phyloP scores from a whole-genome alignment of 306 rosid genomes.

The cucumber (Cucumis sativus) region Cucumber_9930_V3 NC_026658.2:14695501-14696000 shows the following conservation, averaged over 20 bases:
- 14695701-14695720: background rate
- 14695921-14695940: background rate
- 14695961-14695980: slow-evolving; percentile 37
- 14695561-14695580: slow-evolving; percentile 81
- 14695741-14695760: slow-evolving; percentile 67
- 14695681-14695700: background rate
- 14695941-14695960: background rate
- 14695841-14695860: slow-evolving; percentile 98
- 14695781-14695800: slow-evolving; percentile 93
- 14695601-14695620: slow-evolving; percentile 57
- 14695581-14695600: slow-evolving; percentile 93
- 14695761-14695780: slow-evolving; percentile 79
- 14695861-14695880: slow-evolving; percentile 90
- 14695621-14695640: background rate
- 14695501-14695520: slow-evolving; percentile 77
- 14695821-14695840: slow-evolving; percentile 76
- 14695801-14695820: slow-evolving; percentile 86
- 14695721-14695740: background rate
- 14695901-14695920: background rate
- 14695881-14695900: slow-evolving; percentile 54
- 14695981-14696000: slow-evolving; percentile 66
- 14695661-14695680: background rate
- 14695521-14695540: slow-evolving; percentile 70
- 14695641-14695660: background rate
- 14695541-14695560: slow-evolving; percentile 69